Percentiles rank a stretch among this genome's conserved stretches.
Evolutionary conservation across 2,329 filamentous ascomycete genomes (phyloP).

Genomic region (Chaetomiaceae sp.): DNA sequence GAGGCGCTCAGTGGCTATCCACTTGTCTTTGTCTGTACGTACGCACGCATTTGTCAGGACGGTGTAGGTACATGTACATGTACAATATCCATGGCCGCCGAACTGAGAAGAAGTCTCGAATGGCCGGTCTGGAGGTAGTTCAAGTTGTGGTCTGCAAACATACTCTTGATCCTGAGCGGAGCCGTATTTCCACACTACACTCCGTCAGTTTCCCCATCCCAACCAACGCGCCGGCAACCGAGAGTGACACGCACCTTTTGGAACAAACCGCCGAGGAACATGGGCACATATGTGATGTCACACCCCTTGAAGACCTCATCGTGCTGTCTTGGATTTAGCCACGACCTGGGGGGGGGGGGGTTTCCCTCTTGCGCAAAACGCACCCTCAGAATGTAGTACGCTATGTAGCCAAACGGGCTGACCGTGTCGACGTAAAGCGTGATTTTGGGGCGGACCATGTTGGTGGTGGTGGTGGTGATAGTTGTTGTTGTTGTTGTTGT

Average conservation of each 20-base stretch:
- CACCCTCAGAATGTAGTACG: constrained; percentile 37
- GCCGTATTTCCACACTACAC: constrained; percentile 34
- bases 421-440: constrained; percentile 39
- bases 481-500: background rate
- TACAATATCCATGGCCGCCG: too few relatives aligned
- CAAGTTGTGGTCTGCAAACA: too few relatives aligned
- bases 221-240: too few relatives aligned
- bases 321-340: constrained; percentile 25
- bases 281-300: constrained; percentile 35
- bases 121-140: too few relatives aligned
- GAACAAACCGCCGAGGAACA: constrained; percentile 38
- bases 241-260: constrained; percentile 31
- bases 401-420: constrained; percentile 39
- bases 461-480: background rate
- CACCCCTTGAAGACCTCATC: constrained; percentile 31
- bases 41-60: background rate
- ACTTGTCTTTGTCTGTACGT: constrained; percentile 36
- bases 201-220: too few relatives aligned
- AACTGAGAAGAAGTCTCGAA: too few relatives aligned
- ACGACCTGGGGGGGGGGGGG: background rate
- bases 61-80: too few relatives aligned
- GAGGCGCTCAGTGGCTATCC: constrained; percentile 34
- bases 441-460: constrained; percentile 30
- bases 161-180: constrained; percentile 37
- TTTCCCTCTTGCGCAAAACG: constrained; percentile 15